Evolutionary conservation across 1,284 basidiomycete species (phyloP), one percentile per base, ranked within the genome.

Genomic region (Ganoderma lingzhi): DNA sequence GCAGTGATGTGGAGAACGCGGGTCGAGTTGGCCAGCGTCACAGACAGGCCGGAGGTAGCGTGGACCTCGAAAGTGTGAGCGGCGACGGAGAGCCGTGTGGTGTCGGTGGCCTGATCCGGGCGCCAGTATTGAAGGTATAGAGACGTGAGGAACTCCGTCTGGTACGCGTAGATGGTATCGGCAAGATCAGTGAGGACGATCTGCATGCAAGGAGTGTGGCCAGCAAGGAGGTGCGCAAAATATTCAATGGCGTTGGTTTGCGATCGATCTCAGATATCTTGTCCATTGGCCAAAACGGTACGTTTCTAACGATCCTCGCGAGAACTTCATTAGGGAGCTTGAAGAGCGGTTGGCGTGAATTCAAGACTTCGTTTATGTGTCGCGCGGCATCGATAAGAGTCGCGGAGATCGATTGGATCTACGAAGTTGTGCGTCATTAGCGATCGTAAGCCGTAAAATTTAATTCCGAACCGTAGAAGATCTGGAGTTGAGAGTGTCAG

Each of bases 281-380:
- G 23, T 51, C 48, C 48, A 51, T 10, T 14, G 23, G 23, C 1
- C 9, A 51, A 51, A 1, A 28, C 3, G 23, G 10, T 14, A 51
- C 10, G 10, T 28, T 28, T 0, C 10, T 6, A 2, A 28, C 48
- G 23, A 51, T 28, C 23, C 23, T 28, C 9, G 48, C 12, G 48
- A 51, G 48, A 14, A 51, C 3, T 28, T 51, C 48, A 14, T 28
- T 28, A 12, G 48, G 48, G 23, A 51, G 48, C 23, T 51, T 51
- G 48, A 51, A 51, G 48, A 51, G 48, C 48, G 48, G 23, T n/a
- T 51, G 48, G 23, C 23, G 48, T 51, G 48, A 28, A 51, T 51
- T 51, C 23, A 51, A 19, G 12, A 51, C 48, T 51, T 51, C 48
- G 23, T 51, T 28, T 28, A 51, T 23, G 23, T 51, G 23, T 51